Evolutionary conservation across 176 grass and related monocot genomes (phyloP), one percentile per base, ranked within the genome.

Genomic region (Lolium multiflorum): DNA sequence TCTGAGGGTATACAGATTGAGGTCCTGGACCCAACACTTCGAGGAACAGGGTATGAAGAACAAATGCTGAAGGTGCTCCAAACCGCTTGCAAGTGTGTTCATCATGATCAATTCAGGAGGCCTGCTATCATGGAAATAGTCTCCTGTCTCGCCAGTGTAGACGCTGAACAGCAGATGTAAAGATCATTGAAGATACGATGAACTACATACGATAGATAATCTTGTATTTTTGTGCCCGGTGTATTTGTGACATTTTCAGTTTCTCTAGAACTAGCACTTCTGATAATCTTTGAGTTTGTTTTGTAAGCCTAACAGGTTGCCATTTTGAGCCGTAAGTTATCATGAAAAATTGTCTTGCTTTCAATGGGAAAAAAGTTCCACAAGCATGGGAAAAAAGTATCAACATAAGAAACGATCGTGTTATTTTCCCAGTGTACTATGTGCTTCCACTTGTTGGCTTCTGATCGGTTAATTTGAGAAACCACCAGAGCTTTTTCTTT

Each of bases 181-280:
- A 77, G 5, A 5, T 90, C 63, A 90, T 11, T 51, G 49, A 56
- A 82, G 71, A 22, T 28, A 78, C 31, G 78, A 57, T 13, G 7
- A 49, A 17, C 24, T 79, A 7, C 79, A 74, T 18, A 25, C 65
- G 24, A 57, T 65, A 78, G 24, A 66, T 48, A 82, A 58, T 74
- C 13, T 57, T 87, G 37, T 41, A 74, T 28, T 90, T 82, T 15
- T 2, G n/a, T 16, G 43, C 5, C 51, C 4, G 14, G 16, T 57
- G 10, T 51, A 78, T 10, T 37, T 68, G 17, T 49, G 22, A 18
- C 14, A 70, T 60, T 68, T 7, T 17, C 18, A 68, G 65, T 39
- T 70, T 37, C 35, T 41, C 11, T 72, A 59, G 18, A 83, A 44
- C 0, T 73, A 72, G 3, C 41, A 57, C 10, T 52, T 81, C 79